phyloP scores from a whole-genome alignment of 495 filamentous ascomycete species.

The Penicillium dipodomyicola region DNA sequence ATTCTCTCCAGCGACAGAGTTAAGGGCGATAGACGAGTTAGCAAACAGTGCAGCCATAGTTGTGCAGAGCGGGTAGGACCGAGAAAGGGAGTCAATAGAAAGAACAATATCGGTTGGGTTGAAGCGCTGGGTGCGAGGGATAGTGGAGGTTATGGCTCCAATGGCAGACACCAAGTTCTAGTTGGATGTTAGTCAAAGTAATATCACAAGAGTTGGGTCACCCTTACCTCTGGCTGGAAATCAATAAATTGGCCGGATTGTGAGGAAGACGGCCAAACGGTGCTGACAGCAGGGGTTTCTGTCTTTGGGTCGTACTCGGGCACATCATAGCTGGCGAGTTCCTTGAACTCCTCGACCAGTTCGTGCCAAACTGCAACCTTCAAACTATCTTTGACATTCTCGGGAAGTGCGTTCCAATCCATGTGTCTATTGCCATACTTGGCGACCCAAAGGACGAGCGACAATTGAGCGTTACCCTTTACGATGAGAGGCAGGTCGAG shows the following conservation, averaged over 20 bases:
- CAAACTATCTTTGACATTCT: constrained; percentile 65
- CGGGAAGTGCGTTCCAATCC: constrained; percentile 82
- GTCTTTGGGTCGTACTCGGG: constrained; percentile 50
- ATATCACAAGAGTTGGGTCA: not conserved
- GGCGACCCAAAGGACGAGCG: constrained; percentile 88
- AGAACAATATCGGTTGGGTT: constrained; percentile 76
- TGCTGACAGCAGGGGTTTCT: constrained; percentile 51
- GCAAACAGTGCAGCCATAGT: constrained; percentile 80
- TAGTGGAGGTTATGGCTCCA: constrained; percentile 67
- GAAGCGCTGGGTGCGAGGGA: constrained; percentile 73
- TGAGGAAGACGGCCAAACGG: constrained; percentile 58
- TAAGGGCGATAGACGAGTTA: constrained; percentile 83
- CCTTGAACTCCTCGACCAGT: constrained; percentile 63
- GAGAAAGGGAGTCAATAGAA: constrained; percentile 78
- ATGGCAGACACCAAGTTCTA: constrained; percentile 78
- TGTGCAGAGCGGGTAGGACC: constrained; percentile 73
- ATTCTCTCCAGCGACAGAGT: constrained; percentile 71
- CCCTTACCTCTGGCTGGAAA: constrained; percentile 62
- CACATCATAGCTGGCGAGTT: constrained; percentile 43
- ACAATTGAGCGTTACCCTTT: constrained; percentile 63
- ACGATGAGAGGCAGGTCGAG: constrained; percentile 74
- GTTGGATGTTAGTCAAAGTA: constrained; percentile 9
- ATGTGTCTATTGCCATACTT: constrained; percentile 89
- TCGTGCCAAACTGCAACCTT: constrained; percentile 87
- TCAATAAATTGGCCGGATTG: constrained; percentile 65